phyloP scores from a whole-genome alignment of 1,284 basidiomycete genomes.

The Albatrellus sp. region DNA sequence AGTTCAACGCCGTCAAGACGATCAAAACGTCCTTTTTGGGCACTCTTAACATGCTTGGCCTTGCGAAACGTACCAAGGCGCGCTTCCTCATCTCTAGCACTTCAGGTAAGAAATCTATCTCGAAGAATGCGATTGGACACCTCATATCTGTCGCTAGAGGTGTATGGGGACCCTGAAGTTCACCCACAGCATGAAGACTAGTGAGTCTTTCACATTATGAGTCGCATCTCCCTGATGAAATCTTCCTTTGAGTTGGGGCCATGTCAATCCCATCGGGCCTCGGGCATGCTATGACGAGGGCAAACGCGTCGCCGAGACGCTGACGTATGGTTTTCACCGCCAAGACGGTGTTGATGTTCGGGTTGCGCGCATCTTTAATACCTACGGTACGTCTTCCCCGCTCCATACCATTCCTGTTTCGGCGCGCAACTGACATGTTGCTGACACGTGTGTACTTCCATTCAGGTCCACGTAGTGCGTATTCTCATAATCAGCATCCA shows the following conservation, averaged over 20 bases:
- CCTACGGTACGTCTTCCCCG: slow-evolving; percentile 40
- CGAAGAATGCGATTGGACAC: too few species aligned
- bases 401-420: background rate
- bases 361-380: slow-evolving; percentile 94
- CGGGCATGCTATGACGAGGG: slow-evolving; percentile 98
- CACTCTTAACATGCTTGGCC: slow-evolving; percentile 93
- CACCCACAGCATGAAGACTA: slow-evolving; percentile 94
- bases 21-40: slow-evolving; percentile 98
- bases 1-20: slow-evolving; percentile 92
- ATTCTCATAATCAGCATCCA: slow-evolving; percentile 11
- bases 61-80: slow-evolving; percentile 96
- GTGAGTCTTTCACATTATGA: slow-evolving; percentile 30
- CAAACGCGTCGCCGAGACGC: slow-evolving; percentile 88
- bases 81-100: slow-evolving; percentile 93
- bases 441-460: background rate
- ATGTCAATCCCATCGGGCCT: slow-evolving; percentile 95
- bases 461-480: slow-evolving; percentile 36
- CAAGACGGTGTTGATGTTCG: slow-evolving; percentile 94
- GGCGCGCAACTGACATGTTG: too few species aligned
- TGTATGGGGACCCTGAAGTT: slow-evolving; percentile 94
- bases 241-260: slow-evolving; percentile 64
- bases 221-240: background rate
- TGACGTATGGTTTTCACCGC: slow-evolving; percentile 89
- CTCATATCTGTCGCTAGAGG: slow-evolving; percentile 39
- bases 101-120: slow-evolving; percentile 41